Base-by-base conservation (phyloP, 805 yeast genomes). In the Maudiozyma bulderi region DNA sequence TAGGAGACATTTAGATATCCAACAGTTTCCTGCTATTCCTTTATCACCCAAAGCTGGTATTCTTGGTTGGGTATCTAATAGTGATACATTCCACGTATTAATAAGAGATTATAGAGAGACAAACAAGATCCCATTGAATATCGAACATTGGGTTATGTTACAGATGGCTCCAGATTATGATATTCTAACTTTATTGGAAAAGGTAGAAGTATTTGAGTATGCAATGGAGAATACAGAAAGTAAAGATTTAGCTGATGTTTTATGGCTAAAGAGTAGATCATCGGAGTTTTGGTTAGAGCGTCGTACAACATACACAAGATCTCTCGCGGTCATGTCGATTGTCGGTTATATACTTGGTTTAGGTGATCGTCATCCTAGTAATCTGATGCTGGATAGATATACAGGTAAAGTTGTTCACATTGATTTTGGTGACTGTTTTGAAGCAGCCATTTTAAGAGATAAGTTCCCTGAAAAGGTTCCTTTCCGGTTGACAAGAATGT, bases 371-470 rank as follows among this genome's bases (percentile, higher is more conserved):
- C 99, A 93, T 67, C 99, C 99, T 30, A 87, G 97, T 32, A 93
- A 93, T 62, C 75, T 93, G 68, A 87, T 93, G 97, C 77, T 93
- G 68, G 95, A 91, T 65, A 73, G 96, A 54, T 78, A 84, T 45
- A 88, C 98, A 0, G 99, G 99, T 52, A 89, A 91, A 61, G 96
- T 93, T 46, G 78, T 93, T 38, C 99, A 93, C 64, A 91, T 93
- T 68, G 99, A 93, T 74, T 93, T 91, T 68, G 99, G 99, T 56
- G 99, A 93, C 65, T 93, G 99, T 76, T 93, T 93, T 61, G 99
- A 93, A 65, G 96, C 98, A 2, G 99, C 99, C 0, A 89, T 91
- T 45, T 70, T 93, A 52, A 79, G 99, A 56, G 99, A 95, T 57
- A 93, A 93, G 64, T 95, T 86, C 66, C 99, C 99, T 0, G 99